phyloP scores from a whole-genome alignment of 441 rosid species.

The Kokia cookei region DNA sequence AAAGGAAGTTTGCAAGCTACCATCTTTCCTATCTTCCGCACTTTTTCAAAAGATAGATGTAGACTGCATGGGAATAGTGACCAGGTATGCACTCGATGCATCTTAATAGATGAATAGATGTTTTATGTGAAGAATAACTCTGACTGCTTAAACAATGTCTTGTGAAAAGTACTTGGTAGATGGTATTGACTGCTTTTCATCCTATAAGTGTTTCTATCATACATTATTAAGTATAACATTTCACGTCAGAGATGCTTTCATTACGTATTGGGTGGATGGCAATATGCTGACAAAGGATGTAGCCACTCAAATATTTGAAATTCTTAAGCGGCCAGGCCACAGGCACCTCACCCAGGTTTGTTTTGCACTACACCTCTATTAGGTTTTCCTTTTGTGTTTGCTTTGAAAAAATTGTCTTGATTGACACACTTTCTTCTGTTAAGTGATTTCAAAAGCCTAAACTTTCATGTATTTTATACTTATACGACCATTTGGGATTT shows the following conservation, averaged over 20 bases:
- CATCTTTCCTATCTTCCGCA: conserved; percentile 50
- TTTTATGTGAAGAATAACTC: neutral
- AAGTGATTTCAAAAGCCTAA: neutral
- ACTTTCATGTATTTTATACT: neutral
- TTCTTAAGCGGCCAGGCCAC: conserved; percentile 48
- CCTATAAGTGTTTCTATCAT: neutral
- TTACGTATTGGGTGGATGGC: conserved; percentile 53
- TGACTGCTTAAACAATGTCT: neutral
- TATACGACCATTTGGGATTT: conserved; percentile 9
- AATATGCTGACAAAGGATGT: conserved; percentile 48
- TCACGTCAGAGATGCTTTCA: conserved; percentile 50
- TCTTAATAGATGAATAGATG: neutral
- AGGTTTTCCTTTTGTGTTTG: conserved; percentile 10
- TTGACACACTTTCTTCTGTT: neutral
- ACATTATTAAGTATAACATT: conserved; percentile 4
- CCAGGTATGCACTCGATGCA: conserved; percentile 28
- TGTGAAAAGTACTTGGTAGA: neutral
- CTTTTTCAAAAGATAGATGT: conserved; percentile 55
- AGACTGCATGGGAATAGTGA: conserved; percentile 32
- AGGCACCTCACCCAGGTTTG: conserved; percentile 52
- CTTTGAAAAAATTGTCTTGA: neutral
- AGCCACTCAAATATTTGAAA: conserved; percentile 41
- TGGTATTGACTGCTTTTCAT: neutral
- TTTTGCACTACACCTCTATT: neutral
- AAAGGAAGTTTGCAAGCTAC: conserved; percentile 62